phyloP scores from a whole-genome alignment of 441 rosid genomes.

The Gossypium davidsonii region DNA sequence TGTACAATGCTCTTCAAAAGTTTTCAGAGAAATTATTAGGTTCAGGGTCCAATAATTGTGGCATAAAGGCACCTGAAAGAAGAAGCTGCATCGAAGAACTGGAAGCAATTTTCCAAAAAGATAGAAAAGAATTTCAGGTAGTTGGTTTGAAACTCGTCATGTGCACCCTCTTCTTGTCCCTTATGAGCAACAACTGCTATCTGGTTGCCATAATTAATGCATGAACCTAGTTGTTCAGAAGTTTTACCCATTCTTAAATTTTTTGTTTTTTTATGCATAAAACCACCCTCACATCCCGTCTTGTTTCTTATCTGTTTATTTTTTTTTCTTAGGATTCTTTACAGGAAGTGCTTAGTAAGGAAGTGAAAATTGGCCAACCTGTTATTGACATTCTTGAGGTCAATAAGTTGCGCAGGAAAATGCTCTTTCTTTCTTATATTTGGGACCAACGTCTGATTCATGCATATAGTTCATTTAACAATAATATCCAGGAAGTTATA shows the following conservation, averaged over 20 bases:
- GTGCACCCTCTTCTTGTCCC: not conserved
- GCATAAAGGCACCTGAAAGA: conserved; percentile 26
- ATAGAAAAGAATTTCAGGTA: conserved; percentile 62
- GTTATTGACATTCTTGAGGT: conserved; percentile 62
- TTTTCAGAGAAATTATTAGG: conserved; percentile 33
- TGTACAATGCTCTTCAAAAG: conserved; percentile 40
- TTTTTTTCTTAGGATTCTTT: conserved; percentile 44
- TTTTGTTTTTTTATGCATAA: conserved; percentile 7
- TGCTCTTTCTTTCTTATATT: conserved; percentile 50
- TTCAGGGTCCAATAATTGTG: conserved; percentile 30
- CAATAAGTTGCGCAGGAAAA: conserved; percentile 51
- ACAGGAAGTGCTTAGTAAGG: conserved; percentile 30
- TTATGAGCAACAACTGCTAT: conserved; percentile 5
- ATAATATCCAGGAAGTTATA: conserved; percentile 26
- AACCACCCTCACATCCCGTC: not conserved
- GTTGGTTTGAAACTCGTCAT: conserved; percentile 14
- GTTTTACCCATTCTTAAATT: not conserved
- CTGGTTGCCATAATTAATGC: not conserved
- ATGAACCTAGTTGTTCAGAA: not conserved
- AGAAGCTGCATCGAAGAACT: conserved; percentile 39
- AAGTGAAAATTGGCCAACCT: conserved; percentile 36
- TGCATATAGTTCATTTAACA: conserved; percentile 34
- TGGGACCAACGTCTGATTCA: conserved; percentile 63
- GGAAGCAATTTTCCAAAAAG: conserved; percentile 46
- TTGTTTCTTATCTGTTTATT: not conserved